Base-by-base conservation (phyloP, 306 rosid species). In the Vicia sativa region DNA sequence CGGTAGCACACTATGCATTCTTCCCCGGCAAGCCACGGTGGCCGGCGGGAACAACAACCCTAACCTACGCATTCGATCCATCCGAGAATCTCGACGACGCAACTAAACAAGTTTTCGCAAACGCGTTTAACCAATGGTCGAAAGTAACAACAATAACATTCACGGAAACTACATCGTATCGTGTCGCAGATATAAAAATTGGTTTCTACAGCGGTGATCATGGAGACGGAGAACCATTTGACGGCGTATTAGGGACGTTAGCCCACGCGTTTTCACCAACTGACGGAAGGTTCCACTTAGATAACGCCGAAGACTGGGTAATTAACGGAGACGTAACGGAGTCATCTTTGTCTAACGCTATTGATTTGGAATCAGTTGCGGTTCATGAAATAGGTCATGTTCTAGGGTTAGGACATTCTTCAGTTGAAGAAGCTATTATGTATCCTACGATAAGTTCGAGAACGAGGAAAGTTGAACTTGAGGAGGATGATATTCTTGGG, bases 351-450 rank as follows among this genome's bases (percentile, higher is more conserved):
- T 7, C 78, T 16, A 62, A 86, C 3, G 91, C 98, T 21, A 69
- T 89, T 50, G 97, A 90, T 29, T 41, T 93, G 6, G 98, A 93
- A 37, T 90, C 96, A 0, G 97, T 90, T 15, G 97, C 96, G 13
- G 96, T 93, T 6, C 98, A 93, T 61, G 98, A 93, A 80, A 90
- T 93, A 0, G 98, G 98, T 0, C 98, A 93, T 49, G 11, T 93
- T 57, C 69, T 93, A 1, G 98, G 98, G 9, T 55, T 93, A 9
- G 98, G 96, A 0, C 98, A 93, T 43, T 78, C 97, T 0, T 93
- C 98, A 0, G 85, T 80, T 13, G 77, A 80, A 68, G 91, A 83
- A 0, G 74, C 97, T 21, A 93, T 93, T 25, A 93, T 90, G 98
- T 93, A 75, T 63, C 97, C 97, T 63, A 78, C 97, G 10, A 80